Conservation (phyloP, 306 rosid genomes). For the Aeschynomene evenia region DNA sequence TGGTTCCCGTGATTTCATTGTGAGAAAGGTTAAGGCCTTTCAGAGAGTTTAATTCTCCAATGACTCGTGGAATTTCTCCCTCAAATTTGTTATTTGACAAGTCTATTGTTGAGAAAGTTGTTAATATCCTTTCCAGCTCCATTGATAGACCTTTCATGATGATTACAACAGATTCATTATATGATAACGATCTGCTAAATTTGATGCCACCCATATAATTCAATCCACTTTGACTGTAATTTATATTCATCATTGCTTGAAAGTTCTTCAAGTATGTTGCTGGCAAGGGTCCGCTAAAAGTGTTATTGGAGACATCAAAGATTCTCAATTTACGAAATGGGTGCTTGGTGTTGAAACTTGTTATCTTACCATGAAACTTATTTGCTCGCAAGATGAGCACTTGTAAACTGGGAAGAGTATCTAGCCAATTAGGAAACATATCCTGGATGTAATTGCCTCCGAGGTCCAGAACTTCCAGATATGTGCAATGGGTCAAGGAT, state of each 20-base stretch:
- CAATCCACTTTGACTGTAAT: too few relatives aligned
- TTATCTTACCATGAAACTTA: conserved; percentile 37
- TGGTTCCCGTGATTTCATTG: conserved; percentile 23
- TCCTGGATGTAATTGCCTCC: conserved; percentile 36
- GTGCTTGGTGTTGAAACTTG: not conserved
- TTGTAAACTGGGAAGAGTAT: not conserved
- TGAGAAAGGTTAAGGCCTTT: conserved; percentile 34
- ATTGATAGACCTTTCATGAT: not conserved
- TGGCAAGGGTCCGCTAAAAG: conserved; percentile 36
- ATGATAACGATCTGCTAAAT: too few relatives aligned
- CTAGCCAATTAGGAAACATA: conserved; percentile 42
- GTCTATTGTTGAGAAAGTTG: conserved; percentile 29
- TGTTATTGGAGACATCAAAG: conserved; percentile 29
- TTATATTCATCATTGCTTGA: conserved; percentile 22
- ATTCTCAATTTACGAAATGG: conserved; percentile 25
- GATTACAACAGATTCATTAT: not conserved
- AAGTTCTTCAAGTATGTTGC: not conserved
- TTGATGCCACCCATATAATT: too few relatives aligned
- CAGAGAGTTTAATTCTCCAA: conserved; percentile 30
- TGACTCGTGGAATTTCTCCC: conserved; percentile 30
- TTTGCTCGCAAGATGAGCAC: conserved; percentile 38
- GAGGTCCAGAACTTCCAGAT: conserved; percentile 28
- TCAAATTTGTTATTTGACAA: conserved; percentile 40
- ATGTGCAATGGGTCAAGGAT: conserved; percentile 3
- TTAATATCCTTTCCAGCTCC: not conserved